Evolutionary conservation across 129 eudicot species (phyloP).

Genomic region (Apium graveolens): DNA sequence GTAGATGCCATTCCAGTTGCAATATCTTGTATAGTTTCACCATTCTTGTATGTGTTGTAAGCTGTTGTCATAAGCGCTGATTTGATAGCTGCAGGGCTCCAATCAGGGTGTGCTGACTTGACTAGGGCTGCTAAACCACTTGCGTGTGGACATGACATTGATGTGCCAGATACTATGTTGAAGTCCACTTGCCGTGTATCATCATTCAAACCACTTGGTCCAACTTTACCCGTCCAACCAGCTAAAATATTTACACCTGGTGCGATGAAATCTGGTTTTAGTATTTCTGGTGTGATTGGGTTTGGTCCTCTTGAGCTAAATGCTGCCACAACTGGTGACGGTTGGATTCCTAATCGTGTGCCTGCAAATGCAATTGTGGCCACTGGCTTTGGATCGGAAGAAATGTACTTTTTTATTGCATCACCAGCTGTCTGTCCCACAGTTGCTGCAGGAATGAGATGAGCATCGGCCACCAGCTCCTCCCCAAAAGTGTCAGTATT

Average conservation of each 20-base stretch:
- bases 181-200: constrained; percentile 54
- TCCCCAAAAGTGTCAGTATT: constrained; percentile 58
- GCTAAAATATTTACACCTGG: constrained; percentile 84
- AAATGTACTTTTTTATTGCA: constrained; percentile 45
- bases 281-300: constrained; percentile 59
- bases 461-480: constrained; percentile 73
- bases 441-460: constrained; percentile 50
- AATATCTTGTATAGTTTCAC: constrained; percentile 22
- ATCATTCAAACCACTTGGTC: constrained; percentile 53
- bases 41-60: constrained; percentile 29
- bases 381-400: constrained; percentile 33
- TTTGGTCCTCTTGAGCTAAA: constrained; percentile 85
- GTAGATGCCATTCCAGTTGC: constrained; percentile 52
- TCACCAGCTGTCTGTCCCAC: constrained; percentile 53
- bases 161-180: constrained; percentile 67
- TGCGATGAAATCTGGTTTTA: constrained; percentile 76
- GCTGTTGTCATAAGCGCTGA: constrained; percentile 53
- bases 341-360: constrained; percentile 57
- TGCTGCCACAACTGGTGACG: constrained; percentile 74
- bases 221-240: constrained; percentile 62
- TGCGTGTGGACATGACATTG: constrained; percentile 54
- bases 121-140: constrained; percentile 40
- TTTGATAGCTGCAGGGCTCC: constrained; percentile 50
- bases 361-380: constrained; percentile 44
- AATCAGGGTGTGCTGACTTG: constrained; percentile 37